Evolutionary conservation across 306 rosid species (phyloP).

Genomic region (Sesbania bispinosa): DNA sequence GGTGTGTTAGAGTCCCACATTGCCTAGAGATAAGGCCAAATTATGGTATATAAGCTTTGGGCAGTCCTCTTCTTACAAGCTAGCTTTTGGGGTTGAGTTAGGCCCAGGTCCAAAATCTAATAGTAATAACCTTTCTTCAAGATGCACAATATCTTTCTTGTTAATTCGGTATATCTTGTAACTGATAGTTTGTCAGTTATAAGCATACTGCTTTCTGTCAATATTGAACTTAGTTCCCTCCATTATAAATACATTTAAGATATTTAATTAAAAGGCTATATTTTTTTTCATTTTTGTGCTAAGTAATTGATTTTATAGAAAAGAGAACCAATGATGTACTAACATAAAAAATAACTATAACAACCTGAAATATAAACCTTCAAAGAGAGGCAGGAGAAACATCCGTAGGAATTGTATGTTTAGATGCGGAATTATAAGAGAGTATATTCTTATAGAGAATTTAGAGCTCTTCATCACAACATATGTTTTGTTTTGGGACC

Average conservation of each 20-base stretch:
- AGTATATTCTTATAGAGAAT: background rate
- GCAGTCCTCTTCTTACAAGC: no score
- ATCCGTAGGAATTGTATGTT: no score
- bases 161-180: background rate
- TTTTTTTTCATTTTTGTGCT: background rate
- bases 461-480: background rate
- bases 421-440: background rate
- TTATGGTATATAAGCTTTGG: no score
- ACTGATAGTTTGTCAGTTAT: background rate
- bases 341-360: background rate
- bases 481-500: background rate
- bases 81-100: no score
- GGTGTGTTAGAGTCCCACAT: no score
- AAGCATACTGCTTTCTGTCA: background rate
- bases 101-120: no score
- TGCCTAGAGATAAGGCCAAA: no score
- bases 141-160: conserved; percentile 10
- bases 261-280: background rate
- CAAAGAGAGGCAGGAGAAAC: background rate
- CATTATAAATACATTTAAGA: background rate
- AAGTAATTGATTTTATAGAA: background rate
- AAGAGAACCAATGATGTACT: background rate
- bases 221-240: background rate
- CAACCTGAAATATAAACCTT: background rate
- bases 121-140: background rate